Evolutionary conservation across 192 early-diverging fungal genomes (phyloP).

Genomic region (Podila clonocystis): DNA sequence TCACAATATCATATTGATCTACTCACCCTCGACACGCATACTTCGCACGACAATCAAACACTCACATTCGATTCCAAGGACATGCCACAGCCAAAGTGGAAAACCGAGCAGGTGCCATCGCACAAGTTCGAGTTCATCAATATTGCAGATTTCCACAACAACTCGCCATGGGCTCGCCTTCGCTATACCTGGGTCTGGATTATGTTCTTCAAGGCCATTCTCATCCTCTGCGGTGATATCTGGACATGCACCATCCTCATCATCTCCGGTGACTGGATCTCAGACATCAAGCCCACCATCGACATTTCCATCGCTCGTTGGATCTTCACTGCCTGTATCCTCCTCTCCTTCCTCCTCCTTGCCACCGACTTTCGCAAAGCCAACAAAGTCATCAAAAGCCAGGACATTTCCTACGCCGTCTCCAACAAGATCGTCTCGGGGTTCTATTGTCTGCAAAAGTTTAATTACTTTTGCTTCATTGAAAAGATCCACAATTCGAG

Average conservation of each 20-base stretch:
- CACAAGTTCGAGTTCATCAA: slow-evolving; percentile 31
- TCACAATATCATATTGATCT: too few relatives aligned
- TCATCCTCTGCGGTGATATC: slow-evolving; percentile 81
- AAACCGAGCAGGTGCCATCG: slow-evolving; percentile 13
- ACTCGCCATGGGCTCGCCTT: slow-evolving; percentile 14
- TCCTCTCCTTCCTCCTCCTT: slow-evolving; percentile 74
- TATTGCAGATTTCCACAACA: slow-evolving; percentile 17
- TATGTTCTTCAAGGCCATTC: slow-evolving; percentile 71
- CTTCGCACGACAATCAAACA: background rate
- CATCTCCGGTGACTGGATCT: slow-evolving; percentile 50
- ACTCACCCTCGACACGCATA: background rate
- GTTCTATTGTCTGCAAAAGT: slow-evolving; percentile 76
- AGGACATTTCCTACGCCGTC: slow-evolving; percentile 80
- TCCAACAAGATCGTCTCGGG: slow-evolving; percentile 75
- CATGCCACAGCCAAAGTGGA: slow-evolving; percentile 18
- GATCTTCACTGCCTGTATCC: slow-evolving; percentile 68
- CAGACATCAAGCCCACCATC: slow-evolving; percentile 50
- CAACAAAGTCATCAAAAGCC: slow-evolving; percentile 63
- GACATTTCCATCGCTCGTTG: slow-evolving; percentile 57
- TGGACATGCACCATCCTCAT: slow-evolving; percentile 74
- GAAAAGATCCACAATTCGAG: slow-evolving; percentile 68
- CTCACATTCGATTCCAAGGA: background rate
- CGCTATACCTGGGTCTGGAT: slow-evolving; percentile 65
- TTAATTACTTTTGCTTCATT: slow-evolving; percentile 84
- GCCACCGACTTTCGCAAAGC: slow-evolving; percentile 76